phyloP scores from a whole-genome alignment of 2,329 filamentous ascomycete species.

The Zarea fungicola region DNA sequence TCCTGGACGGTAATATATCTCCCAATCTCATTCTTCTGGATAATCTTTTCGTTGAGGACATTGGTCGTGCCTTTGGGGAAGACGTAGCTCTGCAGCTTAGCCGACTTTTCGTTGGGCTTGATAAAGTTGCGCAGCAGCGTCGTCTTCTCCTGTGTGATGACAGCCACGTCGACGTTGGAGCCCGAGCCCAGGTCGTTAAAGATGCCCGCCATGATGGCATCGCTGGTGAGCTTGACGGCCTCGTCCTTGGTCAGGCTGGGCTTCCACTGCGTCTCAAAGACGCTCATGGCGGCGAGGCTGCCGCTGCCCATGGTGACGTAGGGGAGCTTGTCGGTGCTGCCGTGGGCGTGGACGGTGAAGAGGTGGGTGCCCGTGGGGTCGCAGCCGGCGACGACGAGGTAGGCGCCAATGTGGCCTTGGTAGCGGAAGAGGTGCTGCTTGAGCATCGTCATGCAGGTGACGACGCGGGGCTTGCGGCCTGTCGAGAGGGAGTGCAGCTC shows the following conservation, averaged over 20 bases:
- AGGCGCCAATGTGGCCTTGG: constrained; percentile 96
- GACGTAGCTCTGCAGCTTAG: constrained; percentile 90
- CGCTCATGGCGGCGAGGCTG: constrained; percentile 92
- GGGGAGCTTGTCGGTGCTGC: constrained; percentile 95
- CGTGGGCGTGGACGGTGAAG: constrained; percentile 98
- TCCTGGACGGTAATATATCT: constrained; percentile 93
- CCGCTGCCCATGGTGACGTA: constrained; percentile 99
- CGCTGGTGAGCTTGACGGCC: constrained; percentile 74
- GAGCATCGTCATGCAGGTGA: constrained; percentile 98
- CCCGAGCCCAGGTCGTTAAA: constrained; percentile 98
- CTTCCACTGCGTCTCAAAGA: constrained; percentile 97
- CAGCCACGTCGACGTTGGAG: constrained; percentile 93
- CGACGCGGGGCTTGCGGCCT: constrained; percentile 91
- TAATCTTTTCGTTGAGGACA: constrained; percentile 91
- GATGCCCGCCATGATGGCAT: constrained; percentile 93
- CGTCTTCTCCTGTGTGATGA: constrained; percentile 94
- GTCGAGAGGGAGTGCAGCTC: constrained; percentile 96
- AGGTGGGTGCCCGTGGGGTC: constrained; percentile 93
- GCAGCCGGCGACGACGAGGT: constrained; percentile 93
- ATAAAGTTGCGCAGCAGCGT: constrained; percentile 89
- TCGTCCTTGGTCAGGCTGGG: constrained; percentile 68
- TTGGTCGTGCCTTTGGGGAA: constrained; percentile 92
- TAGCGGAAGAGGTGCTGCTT: constrained; percentile 99
- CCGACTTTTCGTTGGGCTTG: constrained; percentile 82
- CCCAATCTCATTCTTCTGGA: constrained; percentile 87